Base-by-base conservation (phyloP, 306 rosid genomes). In the Fragaria iinumae region DNA sequence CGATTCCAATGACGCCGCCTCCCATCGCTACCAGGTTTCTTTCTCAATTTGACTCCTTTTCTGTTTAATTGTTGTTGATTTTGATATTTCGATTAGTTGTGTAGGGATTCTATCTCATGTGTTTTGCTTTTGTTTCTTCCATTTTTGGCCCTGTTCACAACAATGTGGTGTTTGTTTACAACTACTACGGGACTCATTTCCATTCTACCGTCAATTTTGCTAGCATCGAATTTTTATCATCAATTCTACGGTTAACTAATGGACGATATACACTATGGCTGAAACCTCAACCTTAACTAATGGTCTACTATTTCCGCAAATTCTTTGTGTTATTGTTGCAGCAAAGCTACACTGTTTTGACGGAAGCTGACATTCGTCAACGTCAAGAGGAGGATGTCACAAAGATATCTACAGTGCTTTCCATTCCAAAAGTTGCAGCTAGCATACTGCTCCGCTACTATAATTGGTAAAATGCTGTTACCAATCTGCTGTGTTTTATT, bases 351-450 rank as follows among this genome's bases (percentile, higher is more conserved):
- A 82, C 83, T 6, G 81, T 89, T 72, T 77, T 89, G 84, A 86
- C 82, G 4, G 91, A 86, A 84, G 79, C 62, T 13, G 90, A 89
- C 80, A 89, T 89, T 76, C 76, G n/a, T 57, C 90, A 80, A 73
- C 87, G 81, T 23, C 93, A 89, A 74, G 93, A 87, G 77, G 93
- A 86, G 43, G 93, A 87, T 71, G 77, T 86, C 27, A 72, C 74
- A 73, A 82, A 88, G 86, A 72, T 89, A 69, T 84, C 89, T 27
- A 80, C 88, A 38, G 93, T 89, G 77, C 91, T 87, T 62, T 89
- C 90, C 14, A 86, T 89, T 81, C 57, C 90, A 25, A 82, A 75
- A n/a, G 79, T 79, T 82, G 84, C 84, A 18, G 93, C 93, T 56
- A 79, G 87, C 81, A 76, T 86, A 69, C 76, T 89, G 82, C 93